phyloP scores from a whole-genome alignment of 192 early-diverging fungal genomes.

The Gryganskiella cystojenkinii region DNA sequence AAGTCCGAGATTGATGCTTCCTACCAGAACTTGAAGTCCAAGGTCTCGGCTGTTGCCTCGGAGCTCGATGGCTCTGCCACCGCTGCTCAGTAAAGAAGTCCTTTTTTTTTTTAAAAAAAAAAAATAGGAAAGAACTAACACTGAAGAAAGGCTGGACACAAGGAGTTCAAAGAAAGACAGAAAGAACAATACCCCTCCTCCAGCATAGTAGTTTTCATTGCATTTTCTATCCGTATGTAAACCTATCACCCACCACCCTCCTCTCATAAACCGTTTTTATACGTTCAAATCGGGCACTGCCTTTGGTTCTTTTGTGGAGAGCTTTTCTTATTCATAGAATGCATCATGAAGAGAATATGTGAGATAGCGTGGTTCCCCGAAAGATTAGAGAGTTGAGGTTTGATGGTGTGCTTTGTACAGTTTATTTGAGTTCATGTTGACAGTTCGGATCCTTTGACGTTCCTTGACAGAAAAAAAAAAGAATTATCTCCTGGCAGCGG shows the following conservation, averaged over 20 bases:
- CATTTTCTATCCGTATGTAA: too few relatives aligned
- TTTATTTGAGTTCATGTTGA: not conserved
- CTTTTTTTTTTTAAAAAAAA: not conserved
- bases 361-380: too few relatives aligned
- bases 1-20: conserved; percentile 54
- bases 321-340: too few relatives aligned
- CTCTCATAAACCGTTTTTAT: too few relatives aligned
- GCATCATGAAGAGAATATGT: too few relatives aligned
- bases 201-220: not conserved
- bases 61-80: conserved; percentile 33
- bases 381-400: too few relatives aligned
- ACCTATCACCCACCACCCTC: too few relatives aligned
- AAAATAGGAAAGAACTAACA: too few relatives aligned
- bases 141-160: not conserved
- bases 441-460: too few relatives aligned
- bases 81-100: conserved; percentile 33
- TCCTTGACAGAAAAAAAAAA: not conserved
- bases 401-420: not conserved
- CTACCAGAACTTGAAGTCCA: conserved; percentile 48
- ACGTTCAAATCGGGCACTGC: too few relatives aligned
- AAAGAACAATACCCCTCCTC: not conserved
- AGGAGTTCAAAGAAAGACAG: too few relatives aligned
- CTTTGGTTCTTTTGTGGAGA: too few relatives aligned
- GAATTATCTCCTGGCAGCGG: conserved; percentile 43
- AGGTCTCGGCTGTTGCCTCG: conserved; percentile 50